These are phyloP conservation scores for Dendrothele bispora DNA, from an alignment of 768 basidiomycete genomes.

Conservation along the genomic window DNA sequence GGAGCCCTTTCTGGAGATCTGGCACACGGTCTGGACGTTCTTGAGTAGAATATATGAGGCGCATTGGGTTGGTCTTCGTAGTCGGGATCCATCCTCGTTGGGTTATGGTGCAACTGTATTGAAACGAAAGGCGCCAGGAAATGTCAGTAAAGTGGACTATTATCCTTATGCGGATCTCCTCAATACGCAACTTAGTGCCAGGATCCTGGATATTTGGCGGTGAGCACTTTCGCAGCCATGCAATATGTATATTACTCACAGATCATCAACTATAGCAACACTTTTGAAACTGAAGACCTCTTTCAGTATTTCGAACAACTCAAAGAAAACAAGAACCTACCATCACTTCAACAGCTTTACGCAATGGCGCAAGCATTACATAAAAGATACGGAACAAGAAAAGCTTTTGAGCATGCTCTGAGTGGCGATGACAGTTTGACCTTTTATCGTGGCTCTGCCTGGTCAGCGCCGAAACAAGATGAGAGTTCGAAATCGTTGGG, in stretches of 20 bases:
- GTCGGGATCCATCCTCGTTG: slow-evolving; percentile 15
- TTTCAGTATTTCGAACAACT: background rate
- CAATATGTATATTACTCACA: background rate
- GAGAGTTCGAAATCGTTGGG: background rate
- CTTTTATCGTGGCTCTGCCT: background rate
- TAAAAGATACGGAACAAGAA: background rate
- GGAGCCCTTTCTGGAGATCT: slow-evolving; percentile 12
- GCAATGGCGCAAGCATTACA: background rate
- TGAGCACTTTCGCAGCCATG: background rate
- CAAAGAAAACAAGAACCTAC: background rate
- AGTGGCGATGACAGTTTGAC: too few relatives aligned
- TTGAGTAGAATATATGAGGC: slow-evolving; percentile 14
- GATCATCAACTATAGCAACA: background rate
- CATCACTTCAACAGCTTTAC: background rate
- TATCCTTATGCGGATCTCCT: slow-evolving; percentile 9
- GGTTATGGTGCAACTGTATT: slow-evolving; percentile 10
- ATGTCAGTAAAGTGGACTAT: slow-evolving; percentile 17
- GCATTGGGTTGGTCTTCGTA: background rate
- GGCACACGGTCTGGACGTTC: slow-evolving; percentile 20
- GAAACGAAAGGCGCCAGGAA: slow-evolving; percentile 5
- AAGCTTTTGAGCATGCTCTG: too few relatives aligned
- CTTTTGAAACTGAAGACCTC: background rate
- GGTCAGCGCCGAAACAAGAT: background rate
- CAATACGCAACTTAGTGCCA: slow-evolving; percentile 8
- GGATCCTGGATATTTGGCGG: slow-evolving; percentile 21